Base-by-base conservation (phyloP, 768 basidiomycete species). In the Lactarius sanguifluus region DNA sequence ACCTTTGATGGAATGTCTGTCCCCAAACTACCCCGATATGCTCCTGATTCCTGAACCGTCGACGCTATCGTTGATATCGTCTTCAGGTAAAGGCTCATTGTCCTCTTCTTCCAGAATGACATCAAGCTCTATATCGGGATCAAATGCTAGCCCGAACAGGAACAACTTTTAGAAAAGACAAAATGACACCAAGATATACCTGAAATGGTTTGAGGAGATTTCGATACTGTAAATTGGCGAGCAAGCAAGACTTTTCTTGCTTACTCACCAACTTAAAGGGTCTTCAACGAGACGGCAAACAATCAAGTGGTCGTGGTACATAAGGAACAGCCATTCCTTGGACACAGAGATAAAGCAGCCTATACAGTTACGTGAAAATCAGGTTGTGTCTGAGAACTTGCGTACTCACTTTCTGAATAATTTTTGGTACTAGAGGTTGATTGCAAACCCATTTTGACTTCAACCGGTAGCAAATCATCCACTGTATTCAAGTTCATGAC, bases 321-420 rank as follows among this genome's bases (percentile, higher is more conserved):
- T 34, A 9, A 52, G 20, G 32, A 61, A 61, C 6, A 61, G 36
- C 60, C 60, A 61, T 38, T 52, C 52, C 61, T 38, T 9, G 54
- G 47, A 7, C 60, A 50, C 1, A 61, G 15, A 61, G 28, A 54
- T 2, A 30, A 30, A 30, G 5, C 30, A 30, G 30, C 30, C 30
- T 7, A 32, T 32, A 40, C 40, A 16, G 5, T 40, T 5, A 40
- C 3, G 15, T 16, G 34, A 38, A 30, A 54, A 34, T 18, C 23
- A 5, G n/a, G 45, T 10, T 4, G 18, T 38, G 28, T 36, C 23
- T 8, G 9, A 36, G 23, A 16, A 20, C 5, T 40, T 1, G 25
- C 32, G 6, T 38, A 40, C 61, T 61, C 61, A 61, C 47, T 8
- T 54, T 54, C 20, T 23, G 7, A 7, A 61, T 16, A 15, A 61